These are phyloP conservation scores for Apiospora aurea DNA, from an alignment of 2,329 filamentous ascomycete genomes.

Conservation along the genomic window DNA sequence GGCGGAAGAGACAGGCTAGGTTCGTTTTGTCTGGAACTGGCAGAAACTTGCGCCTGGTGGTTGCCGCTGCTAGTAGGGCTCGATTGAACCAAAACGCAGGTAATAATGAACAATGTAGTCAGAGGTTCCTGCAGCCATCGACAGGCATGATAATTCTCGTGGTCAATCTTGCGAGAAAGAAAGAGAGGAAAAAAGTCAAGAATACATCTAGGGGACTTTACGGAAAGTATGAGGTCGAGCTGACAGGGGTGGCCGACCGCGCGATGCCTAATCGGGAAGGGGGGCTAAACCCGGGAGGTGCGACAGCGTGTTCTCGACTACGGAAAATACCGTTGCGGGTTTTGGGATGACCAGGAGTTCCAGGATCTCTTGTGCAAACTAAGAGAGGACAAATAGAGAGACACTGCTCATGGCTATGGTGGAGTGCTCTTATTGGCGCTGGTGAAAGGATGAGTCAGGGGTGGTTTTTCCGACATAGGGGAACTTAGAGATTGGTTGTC, in stretches of 20 bases:
- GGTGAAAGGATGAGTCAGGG: too few species aligned
- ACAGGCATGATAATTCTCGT: background rate
- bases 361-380: too few species aligned
- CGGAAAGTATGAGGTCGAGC: background rate
- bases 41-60: too few species aligned
- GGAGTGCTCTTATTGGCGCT: too few species aligned
- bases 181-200: constrained; percentile 12
- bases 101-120: background rate
- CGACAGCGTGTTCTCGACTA: constrained; percentile 23
- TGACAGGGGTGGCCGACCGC: constrained; percentile 9
- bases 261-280: constrained; percentile 14
- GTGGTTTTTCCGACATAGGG: too few species aligned
- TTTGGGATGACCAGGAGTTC: too few species aligned
- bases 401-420: too few species aligned
- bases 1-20: too few species aligned
- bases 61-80: background rate
- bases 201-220: constrained; percentile 7
- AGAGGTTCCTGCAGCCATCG: background rate
- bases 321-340: too few species aligned
- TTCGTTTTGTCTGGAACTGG: too few species aligned
- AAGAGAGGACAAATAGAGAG: too few species aligned
- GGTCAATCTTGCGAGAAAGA: background rate
- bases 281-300: constrained; percentile 22
- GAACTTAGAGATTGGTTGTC: too few species aligned
- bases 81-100: constrained; percentile 6